These are phyloP conservation scores for Chaetomium globosum DNA, from an alignment of 2,329 filamentous ascomycete genomes.

Conservation along the genomic window DNA sequence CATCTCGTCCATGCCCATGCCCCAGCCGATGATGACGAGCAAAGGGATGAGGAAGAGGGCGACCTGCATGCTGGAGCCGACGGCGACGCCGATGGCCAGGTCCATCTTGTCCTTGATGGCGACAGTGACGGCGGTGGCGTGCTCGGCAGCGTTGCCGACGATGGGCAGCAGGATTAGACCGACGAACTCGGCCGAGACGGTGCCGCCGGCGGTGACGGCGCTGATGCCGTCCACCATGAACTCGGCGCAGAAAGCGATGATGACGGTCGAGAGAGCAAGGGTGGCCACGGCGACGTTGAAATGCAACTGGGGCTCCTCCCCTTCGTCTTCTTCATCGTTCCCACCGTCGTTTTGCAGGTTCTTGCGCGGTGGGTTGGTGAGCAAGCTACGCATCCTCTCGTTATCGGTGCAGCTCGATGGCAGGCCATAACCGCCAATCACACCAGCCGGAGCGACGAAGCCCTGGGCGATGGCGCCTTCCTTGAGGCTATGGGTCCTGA, in stretches of 20 bases:
- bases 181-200: constrained; percentile 72
- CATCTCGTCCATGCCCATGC: constrained; percentile 71
- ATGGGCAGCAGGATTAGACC: constrained; percentile 80
- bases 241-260: constrained; percentile 81
- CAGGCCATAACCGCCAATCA: constrained; percentile 38
- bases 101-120: constrained; percentile 87
- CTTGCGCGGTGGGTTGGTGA: constrained; percentile 45
- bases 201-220: constrained; percentile 60
- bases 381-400: constrained; percentile 50
- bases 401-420: constrained; percentile 39
- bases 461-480: constrained; percentile 46
- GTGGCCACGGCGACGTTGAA: constrained; percentile 66
- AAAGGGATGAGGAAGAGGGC: constrained; percentile 77
- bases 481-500: constrained; percentile 40
- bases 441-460: constrained; percentile 46
- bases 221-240: constrained; percentile 77
- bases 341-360: constrained; percentile 38
- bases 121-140: constrained; percentile 78
- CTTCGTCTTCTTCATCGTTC: constrained; percentile 65
- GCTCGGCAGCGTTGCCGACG: constrained; percentile 81
- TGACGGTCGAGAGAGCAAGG: constrained; percentile 56
- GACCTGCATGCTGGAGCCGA: constrained; percentile 80
- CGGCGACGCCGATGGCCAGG: constrained; percentile 76
- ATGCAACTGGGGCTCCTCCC: constrained; percentile 73
- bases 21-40: constrained; percentile 77